Evolutionary conservation across 306 rosid genomes (phyloP).

Genomic region (Quercus dentata): DNA sequence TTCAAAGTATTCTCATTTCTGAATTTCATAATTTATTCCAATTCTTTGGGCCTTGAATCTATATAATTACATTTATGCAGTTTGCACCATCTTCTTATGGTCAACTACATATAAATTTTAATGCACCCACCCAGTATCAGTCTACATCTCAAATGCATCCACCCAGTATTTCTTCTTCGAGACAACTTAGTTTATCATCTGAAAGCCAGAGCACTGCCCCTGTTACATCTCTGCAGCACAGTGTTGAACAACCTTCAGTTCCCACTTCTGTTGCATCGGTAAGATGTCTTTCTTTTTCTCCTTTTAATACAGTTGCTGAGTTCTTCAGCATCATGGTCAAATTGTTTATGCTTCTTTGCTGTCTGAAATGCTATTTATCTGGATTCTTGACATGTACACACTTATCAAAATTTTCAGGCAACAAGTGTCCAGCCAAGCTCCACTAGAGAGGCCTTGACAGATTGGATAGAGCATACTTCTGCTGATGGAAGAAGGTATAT

Average conservation of each 20-base stretch:
- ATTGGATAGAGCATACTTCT: slow-evolving; percentile 86
- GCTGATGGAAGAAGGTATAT: slow-evolving; percentile 80
- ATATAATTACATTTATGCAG: slow-evolving; percentile 41
- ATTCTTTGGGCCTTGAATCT: slow-evolving; percentile 20
- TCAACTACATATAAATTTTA: slow-evolving; percentile 57
- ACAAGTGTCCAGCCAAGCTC: slow-evolving; percentile 32
- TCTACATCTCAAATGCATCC: slow-evolving; percentile 56
- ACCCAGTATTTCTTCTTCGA: slow-evolving; percentile 43
- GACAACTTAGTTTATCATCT: slow-evolving; percentile 26
- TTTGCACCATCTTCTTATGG: slow-evolving; percentile 62
- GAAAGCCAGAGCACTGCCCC: slow-evolving; percentile 41
- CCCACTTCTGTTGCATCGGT: slow-evolving; percentile 48
- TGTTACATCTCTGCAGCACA: slow-evolving; percentile 40
- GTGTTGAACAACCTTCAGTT: slow-evolving; percentile 46
- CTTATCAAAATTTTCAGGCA: slow-evolving; percentile 41
- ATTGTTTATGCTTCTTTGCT: neutral
- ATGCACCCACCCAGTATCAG: slow-evolving; percentile 50
- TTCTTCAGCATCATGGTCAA: slow-evolving; percentile 1
- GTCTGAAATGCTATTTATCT: neutral
- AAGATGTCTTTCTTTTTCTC: slow-evolving; percentile 25
- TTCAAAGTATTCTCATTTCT: slow-evolving; percentile 9
- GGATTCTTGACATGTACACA: neutral
- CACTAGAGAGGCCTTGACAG: slow-evolving; percentile 45
- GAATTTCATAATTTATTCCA: neutral
- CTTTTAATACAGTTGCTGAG: neutral